Percentiles rank a stretch among this genome's conserved stretches.
These are phyloP conservation scores for Cystobasidiaceae sp. DNA, from an alignment of 1,284 basidiomycete genomes.

Conservation along the genomic window DNA sequence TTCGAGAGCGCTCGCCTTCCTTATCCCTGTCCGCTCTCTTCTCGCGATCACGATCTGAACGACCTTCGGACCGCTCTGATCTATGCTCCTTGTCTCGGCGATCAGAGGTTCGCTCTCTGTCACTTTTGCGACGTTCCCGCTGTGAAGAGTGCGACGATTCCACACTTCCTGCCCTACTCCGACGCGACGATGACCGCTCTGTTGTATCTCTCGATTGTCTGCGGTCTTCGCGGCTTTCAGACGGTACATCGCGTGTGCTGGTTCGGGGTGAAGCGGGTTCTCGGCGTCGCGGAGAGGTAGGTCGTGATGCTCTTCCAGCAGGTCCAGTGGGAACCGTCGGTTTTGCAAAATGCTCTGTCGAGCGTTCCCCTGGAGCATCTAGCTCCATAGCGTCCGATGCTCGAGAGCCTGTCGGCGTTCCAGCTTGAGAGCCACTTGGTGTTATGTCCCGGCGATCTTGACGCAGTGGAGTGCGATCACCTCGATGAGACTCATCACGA, in stretches of 20 bases:
- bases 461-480: too few species aligned
- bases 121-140: neutral
- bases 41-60: constrained; percentile 48
- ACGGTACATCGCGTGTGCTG: too few species aligned
- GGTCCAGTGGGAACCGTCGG: too few species aligned
- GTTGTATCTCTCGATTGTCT: neutral
- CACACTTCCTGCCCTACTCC: constrained; percentile 26
- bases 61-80: constrained; percentile 1
- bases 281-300: too few species aligned
- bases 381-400: neutral
- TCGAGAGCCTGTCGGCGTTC: neutral
- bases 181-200: neutral
- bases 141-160: constrained; percentile 28
- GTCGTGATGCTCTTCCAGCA: too few species aligned
- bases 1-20: neutral
- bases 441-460: too few species aligned
- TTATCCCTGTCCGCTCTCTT: constrained; percentile 39
- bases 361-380: neutral
- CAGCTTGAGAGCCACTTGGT: too few species aligned
- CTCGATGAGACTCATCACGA: too few species aligned
- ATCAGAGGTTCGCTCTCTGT: constrained; percentile 32
- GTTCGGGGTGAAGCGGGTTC: too few species aligned
- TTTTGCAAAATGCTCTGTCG: neutral
- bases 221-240: constrained; percentile 19
- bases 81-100: constrained; percentile 45